A percentile compares a stretch with the other conserved stretches of the same genome.
phyloP scores from a whole-genome alignment of 31 red algal genomes.

The Pterothamnion heteromorphum region DNA sequence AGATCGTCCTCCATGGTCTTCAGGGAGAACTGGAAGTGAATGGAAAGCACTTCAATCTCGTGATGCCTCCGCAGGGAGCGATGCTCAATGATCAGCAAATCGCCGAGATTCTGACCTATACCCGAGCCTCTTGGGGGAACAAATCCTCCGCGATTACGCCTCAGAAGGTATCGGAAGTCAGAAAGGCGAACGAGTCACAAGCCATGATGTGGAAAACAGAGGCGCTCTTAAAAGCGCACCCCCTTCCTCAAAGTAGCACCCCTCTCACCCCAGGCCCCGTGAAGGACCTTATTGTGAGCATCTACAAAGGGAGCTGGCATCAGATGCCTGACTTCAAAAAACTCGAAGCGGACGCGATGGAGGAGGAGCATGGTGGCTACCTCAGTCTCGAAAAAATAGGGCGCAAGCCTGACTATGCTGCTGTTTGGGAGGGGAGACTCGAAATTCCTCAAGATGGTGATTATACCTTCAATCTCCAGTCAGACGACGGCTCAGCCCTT shows the following conservation, averaged over 20 bases:
- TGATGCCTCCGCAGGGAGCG: constrained; percentile 39
- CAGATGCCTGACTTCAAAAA: constrained; percentile 11
- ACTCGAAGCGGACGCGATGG: neutral
- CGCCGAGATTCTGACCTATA: neutral
- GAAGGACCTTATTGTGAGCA: neutral
- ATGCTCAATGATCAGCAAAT: neutral
- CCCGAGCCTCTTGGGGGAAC: neutral
- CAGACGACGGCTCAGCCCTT: neutral
- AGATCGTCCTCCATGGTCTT: neutral
- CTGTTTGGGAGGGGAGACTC: neutral
- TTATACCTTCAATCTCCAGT: neutral
- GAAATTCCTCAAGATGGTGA: neutral
- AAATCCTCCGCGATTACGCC: neutral
- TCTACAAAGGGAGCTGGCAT: constrained; percentile 27
- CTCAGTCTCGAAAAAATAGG: neutral
- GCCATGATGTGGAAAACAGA: neutral
- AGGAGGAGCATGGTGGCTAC: neutral
- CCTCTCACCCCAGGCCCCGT: neutral
- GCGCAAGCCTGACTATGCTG: neutral
- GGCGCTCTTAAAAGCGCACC: neutral
- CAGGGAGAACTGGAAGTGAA: neutral
- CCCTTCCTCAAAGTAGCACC: neutral
- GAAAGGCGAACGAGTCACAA: neutral
- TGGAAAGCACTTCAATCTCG: constrained; percentile 31
- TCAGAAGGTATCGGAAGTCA: neutral